Evolutionary conservation across 148 eudicot species (phyloP).

Genomic region (Nyssa sinensis): DNA sequence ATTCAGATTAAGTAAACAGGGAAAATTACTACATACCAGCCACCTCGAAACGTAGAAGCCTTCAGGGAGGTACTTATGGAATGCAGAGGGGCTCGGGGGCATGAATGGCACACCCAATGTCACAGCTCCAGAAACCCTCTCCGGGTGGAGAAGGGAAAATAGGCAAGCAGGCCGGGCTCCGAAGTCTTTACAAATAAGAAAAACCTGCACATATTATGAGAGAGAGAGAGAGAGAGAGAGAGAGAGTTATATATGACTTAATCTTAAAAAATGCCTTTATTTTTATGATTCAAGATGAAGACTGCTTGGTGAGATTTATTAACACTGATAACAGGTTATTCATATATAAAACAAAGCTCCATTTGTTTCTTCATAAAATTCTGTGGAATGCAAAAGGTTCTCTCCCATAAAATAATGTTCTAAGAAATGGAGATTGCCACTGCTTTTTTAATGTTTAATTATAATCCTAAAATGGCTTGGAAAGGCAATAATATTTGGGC

Average conservation of each 20-base stretch:
- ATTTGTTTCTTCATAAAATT: not conserved
- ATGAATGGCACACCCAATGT: conserved; percentile 46
- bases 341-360: not conserved
- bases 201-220: conserved; percentile 27
- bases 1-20: not conserved
- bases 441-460: too few relatives aligned
- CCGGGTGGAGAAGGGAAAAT: conserved; percentile 41
- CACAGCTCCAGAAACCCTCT: conserved; percentile 37
- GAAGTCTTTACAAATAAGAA: conserved; percentile 50
- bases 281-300: not conserved
- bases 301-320: not conserved
- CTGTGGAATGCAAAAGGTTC: too few relatives aligned
- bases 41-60: conserved; percentile 64
- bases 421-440: too few relatives aligned
- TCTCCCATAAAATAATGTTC: too few relatives aligned
- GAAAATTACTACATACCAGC: conserved; percentile 24
- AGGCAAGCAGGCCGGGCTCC: conserved; percentile 34
- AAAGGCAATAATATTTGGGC: too few relatives aligned
- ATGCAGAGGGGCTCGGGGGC: conserved; percentile 32
- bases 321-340: not conserved
- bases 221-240: not conserved
- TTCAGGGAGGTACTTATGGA: conserved; percentile 34
- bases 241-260: too few relatives aligned
- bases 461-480: too few relatives aligned
- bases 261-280: not conserved